Conservation (phyloP, 805 yeast species). For the Starmerella roubikii region DNA sequence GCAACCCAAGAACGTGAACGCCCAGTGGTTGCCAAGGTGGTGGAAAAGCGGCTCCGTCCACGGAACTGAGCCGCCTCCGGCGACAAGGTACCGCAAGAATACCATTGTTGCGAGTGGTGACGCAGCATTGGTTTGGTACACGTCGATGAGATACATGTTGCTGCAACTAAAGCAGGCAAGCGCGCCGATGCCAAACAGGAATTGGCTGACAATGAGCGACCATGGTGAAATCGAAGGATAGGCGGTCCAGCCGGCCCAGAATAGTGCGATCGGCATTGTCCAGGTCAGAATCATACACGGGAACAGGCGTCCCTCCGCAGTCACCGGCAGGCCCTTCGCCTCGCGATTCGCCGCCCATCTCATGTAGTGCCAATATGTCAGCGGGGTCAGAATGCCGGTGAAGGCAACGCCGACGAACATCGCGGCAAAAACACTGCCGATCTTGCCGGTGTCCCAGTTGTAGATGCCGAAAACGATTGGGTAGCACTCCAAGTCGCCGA, state of each 20-base stretch:
- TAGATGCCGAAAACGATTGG: conserved; percentile 7
- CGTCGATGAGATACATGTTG: conserved; percentile 13
- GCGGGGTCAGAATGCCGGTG: no score
- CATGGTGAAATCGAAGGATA: conserved; percentile 13
- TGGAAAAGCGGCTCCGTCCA: conserved; percentile 12
- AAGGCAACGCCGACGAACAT: conserved; percentile 6
- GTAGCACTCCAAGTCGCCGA: conserved; percentile 56
- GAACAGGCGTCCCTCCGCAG: conserved; percentile 9
- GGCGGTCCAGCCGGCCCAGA: conserved; percentile 16
- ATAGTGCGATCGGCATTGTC: conserved; percentile 11
- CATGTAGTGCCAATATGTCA: no score
- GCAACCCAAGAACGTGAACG: no score
- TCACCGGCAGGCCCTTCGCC: background rate
- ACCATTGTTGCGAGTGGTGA: conserved; percentile 13
- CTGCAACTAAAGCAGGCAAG: conserved; percentile 9
- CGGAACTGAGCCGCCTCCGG: conserved; percentile 14
- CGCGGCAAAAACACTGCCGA: conserved; percentile 13
- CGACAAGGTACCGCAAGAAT: conserved; percentile 9
- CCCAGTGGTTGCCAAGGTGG: no score
- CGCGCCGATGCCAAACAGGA: conserved; percentile 12
- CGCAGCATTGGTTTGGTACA: conserved; percentile 12
- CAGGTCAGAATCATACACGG: conserved; percentile 7
- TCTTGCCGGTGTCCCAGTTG: conserved; percentile 10
- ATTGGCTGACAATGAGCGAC: conserved; percentile 10
- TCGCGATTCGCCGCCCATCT: no score